Evolutionary conservation across 176 grass and related monocot genomes (phyloP), one percentile per base, ranked within the genome.

Genomic region (Alloteropsis semialata): DNA sequence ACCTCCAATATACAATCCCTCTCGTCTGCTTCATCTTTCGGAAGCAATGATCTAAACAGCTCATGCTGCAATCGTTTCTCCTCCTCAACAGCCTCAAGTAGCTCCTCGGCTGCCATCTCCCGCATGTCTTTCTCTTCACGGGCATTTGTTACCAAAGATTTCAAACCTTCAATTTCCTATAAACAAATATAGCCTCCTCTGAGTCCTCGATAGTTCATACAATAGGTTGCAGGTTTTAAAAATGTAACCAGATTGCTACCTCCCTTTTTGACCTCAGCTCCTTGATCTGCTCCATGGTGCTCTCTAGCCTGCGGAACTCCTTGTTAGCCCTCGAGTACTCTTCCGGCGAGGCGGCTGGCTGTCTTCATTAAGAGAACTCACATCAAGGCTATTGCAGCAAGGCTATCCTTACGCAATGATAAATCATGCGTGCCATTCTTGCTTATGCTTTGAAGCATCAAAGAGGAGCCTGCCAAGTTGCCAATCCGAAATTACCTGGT

Each of bases 11-110:
- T 91, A 27, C 91, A 95, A 76, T 93, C 92, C 61, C 87, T 93
- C 70, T 88, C 92, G 77, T 98, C 92, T 71, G 96, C 96, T 62
- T 98, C 96, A 82, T 98, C 96, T 73, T 93, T 98, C 11, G 92
- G 96, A 77, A 98, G 96, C 33, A 98, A 65, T 0, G 88, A 82
- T 49, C 68, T 95, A 68, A 93, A 89, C 24, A 98, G 39, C 58
- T 18, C 72, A 79, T 93, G 69, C 9, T 92, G 92, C 57, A 95
- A 28, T 0, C 37, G 81, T 68, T 87, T 92, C 74, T 98, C 83
- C 81, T 90, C 82, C 25, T 82, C 85, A 0, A 88, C 42, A 84
- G 91, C 84, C 66, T 90, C 79, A 37, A 82, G 84, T 42, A 98
- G 86, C 68, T 95, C 96, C 41, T 93, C 89, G 13, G 65, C 87